Conservation (phyloP, 768 basidiomycete species). For the Suillus hirtellus region DNA sequence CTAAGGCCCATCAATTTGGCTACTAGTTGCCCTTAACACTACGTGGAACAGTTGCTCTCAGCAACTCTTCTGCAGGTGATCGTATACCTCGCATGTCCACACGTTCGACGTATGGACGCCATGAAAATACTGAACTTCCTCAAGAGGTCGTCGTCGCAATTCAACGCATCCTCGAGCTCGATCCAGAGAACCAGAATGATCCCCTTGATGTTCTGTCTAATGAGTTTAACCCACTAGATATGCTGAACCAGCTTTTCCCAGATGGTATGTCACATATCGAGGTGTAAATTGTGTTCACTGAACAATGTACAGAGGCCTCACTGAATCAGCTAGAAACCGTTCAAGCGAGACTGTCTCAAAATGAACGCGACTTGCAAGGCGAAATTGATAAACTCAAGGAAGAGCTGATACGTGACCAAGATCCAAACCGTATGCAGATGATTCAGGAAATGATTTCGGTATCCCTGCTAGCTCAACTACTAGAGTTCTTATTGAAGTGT, state of each 20-base stretch:
- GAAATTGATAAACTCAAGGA: constrained; percentile 71
- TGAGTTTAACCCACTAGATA: constrained; percentile 55
- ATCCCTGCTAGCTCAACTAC: constrained; percentile 21
- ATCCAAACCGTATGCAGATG: constrained; percentile 83
- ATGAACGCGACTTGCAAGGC: constrained; percentile 65
- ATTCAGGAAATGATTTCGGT: constrained; percentile 98
- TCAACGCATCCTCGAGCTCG: constrained; percentile 65
- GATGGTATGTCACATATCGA: constrained; percentile 55
- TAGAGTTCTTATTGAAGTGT: constrained; percentile 13
- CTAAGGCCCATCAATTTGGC: background rate
- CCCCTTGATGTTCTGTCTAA: constrained; percentile 58
- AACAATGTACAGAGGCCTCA: constrained; percentile 59
- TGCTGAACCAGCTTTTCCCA: constrained; percentile 68
- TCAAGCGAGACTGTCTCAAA: constrained; percentile 64
- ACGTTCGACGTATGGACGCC: constrained; percentile 8
- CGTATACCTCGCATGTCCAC: background rate
- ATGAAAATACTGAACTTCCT: constrained; percentile 50
- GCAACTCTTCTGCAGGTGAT: constrained; percentile 5
- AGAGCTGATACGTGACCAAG: constrained; percentile 74
- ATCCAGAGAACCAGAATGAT: constrained; percentile 45
- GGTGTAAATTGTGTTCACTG: constrained; percentile 8
- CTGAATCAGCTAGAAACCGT: constrained; percentile 71
- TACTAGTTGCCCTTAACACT: background rate
- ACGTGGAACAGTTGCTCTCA: background rate
- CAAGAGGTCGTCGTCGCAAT: constrained; percentile 69